These are phyloP conservation scores for Ruellia speciosa DNA, from an alignment of 305 asterid species.

Conservation along the genomic window DNA sequence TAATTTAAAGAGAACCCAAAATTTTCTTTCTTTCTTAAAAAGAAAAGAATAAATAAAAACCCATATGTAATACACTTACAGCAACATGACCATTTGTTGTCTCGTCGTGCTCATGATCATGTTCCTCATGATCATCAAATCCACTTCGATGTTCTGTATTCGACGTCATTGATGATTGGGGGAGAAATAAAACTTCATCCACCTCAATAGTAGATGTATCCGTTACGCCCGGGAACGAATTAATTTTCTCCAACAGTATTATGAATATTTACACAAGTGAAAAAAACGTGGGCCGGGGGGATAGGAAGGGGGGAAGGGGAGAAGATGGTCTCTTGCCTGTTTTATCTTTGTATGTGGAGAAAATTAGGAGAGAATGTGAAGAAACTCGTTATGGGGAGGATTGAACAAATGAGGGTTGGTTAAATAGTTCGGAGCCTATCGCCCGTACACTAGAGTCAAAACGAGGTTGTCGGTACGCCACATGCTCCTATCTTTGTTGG, in stretches of 20 bases:
- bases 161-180: neutral
- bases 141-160: neutral
- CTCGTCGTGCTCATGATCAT: neutral
- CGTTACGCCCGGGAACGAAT: too few species aligned
- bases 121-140: neutral
- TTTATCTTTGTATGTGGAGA: neutral
- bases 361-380: neutral
- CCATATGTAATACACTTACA: neutral
- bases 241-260: too few species aligned
- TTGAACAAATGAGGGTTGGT: conserved; percentile 27
- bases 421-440: conserved; percentile 30
- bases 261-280: too few species aligned
- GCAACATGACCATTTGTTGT: neutral
- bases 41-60: too few species aligned
- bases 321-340: too few species aligned
- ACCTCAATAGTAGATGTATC: too few species aligned
- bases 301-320: neutral
- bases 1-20: too few species aligned
- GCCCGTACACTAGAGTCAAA: conserved; percentile 44
- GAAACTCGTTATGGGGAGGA: neutral
- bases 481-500: too few species aligned
- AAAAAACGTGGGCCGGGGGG: too few species aligned
- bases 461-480: conserved; percentile 53
- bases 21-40: too few species aligned
- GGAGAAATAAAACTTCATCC: neutral